Evolutionary conservation across 2,329 filamentous ascomycete species (phyloP), one percentile per base, ranked within the genome.

Genomic region (Ascochyta fabae): DNA sequence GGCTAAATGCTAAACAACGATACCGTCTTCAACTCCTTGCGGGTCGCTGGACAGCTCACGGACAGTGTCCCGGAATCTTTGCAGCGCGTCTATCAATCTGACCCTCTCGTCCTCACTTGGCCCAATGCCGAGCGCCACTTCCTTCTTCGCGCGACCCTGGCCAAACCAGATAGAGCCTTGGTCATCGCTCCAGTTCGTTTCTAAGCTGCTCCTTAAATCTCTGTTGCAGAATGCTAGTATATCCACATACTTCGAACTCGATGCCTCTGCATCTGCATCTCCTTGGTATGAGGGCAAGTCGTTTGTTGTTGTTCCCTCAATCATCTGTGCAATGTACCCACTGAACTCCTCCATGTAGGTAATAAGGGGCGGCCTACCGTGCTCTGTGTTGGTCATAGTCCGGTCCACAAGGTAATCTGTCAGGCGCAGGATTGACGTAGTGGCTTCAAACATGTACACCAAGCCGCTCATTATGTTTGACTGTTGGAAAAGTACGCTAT

Each of bases 371-470:
- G 35, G 78, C 61, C 39, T 64, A 8, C 13, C 31, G 16, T 6
- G 1, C n/a, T 26, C 4, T 16, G 4, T 60, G 19, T 10, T 60
- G 58, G 6, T 24, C 1, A 39, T 34, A 24, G 48, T 61, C 64
- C 72, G 76, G 24, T 73, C 64, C 29, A 77, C 67, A 26, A 84
- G 71, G 58, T 84, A 84, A 47, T 83, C 79, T 0, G 84, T 54
- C 1, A 79, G 59, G 1, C 75, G 70, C 1, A 83, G 55, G 1
- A 75, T 69, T 3, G 77, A 74, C 0, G 65, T 73, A 13, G 81
- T 73, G 52, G 77, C 75, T 7, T 78, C 68, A 24, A 82, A 65
- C 51, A 80, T 75, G 0, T 74, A 64, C 1, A 68, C 60, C 7
- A 81, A 49, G 12, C 75, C 76, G 22, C 74, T 60, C 3, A 83